Percentiles rank a stretch among this genome's conserved stretches.
Evolutionary conservation across 2,329 filamentous ascomycete genomes (phyloP).

Genomic region (Fusarium humuli): DNA sequence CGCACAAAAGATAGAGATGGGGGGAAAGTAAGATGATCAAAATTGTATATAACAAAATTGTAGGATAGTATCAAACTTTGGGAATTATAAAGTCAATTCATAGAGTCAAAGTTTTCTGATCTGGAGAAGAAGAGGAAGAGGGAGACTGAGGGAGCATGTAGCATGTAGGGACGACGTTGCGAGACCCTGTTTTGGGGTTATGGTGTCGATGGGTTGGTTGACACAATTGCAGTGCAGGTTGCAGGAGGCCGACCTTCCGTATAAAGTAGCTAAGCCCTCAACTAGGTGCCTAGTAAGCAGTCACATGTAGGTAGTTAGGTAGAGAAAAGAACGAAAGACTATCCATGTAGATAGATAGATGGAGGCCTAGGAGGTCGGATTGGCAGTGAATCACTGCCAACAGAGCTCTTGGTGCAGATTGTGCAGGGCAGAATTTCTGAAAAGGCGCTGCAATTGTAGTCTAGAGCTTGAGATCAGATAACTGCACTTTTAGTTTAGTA

Average conservation of each 20-base stretch:
- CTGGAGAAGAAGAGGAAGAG: not conserved
- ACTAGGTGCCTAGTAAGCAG: not conserved
- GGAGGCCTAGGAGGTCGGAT: slow-evolving; percentile 3
- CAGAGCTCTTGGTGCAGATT: not conserved
- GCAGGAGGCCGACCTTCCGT: slow-evolving; percentile 9
- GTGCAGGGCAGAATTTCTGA: not conserved
- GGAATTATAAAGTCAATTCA: not conserved
- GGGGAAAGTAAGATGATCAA: not conserved
- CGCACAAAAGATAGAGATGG: not conserved
- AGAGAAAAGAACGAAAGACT: not conserved
- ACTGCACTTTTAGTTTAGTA: not conserved
- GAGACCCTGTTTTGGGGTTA: not conserved
- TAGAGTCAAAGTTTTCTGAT: not conserved
- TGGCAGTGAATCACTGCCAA: slow-evolving; percentile 27
- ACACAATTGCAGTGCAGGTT: not conserved
- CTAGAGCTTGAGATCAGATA: not conserved
- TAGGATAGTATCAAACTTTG: not conserved
- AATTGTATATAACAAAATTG: not conserved
- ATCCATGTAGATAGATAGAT: not conserved
- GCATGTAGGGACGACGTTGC: not conserved
- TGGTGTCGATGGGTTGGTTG: not conserved
- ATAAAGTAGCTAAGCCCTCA: not conserved
- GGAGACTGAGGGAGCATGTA: not conserved
- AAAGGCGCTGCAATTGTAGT: not conserved
- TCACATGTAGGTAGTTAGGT: not conserved